Base-by-base conservation (phyloP, 2,329 filamentous ascomycete species). In the Sclerotinia glacialis region DNA sequence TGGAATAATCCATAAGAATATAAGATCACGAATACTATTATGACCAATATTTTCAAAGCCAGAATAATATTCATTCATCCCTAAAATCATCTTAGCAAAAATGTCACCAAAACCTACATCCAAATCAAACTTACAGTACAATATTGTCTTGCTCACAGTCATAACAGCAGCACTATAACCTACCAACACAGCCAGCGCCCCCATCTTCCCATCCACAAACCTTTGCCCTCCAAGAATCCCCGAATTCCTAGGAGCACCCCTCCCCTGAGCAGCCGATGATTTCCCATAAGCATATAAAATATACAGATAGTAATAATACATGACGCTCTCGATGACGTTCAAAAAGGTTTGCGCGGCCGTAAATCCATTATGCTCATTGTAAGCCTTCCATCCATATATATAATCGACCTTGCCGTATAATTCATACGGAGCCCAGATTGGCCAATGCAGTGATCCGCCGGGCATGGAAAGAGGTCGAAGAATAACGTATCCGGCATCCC, bases 401-500 rank as follows among this genome's bases (percentile, higher is more conserved):
- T 89, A 82, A 71, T 91, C 89, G 54, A 90, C 80, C 3, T 77
- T 79, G 1, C 85, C 86, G 73, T 91, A 91, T 0, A 89, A 79
- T 69, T 84, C 86, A 74, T 91, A 91, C 0, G 87, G 87, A 9
- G 78, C 80, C 84, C 85, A 91, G 60, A 90, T 73, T 0, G 86
- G 85, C 72, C 80, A 83, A 72, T 90, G 87, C 18, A 86, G 77
- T 18, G 76, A 79, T 5, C 88, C 87, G 40, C 87, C 87, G 0
- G 86, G 84, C 86, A 91, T 90, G 64, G 82, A 86, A 75, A 88
- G 81, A 18, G 89, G 89, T 56, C 89, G 86, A 47, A 89, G 78
- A 59, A 90, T 76, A 81, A 78, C 2, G 81, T 80, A 73, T 90
- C 89, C 89, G 87, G 90, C 8, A 73, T 91, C 89, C 89, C 88